Evolutionary conservation across 1,284 basidiomycete genomes (phyloP).

Genomic region (Phellopilus nigrolimitatus): DNA sequence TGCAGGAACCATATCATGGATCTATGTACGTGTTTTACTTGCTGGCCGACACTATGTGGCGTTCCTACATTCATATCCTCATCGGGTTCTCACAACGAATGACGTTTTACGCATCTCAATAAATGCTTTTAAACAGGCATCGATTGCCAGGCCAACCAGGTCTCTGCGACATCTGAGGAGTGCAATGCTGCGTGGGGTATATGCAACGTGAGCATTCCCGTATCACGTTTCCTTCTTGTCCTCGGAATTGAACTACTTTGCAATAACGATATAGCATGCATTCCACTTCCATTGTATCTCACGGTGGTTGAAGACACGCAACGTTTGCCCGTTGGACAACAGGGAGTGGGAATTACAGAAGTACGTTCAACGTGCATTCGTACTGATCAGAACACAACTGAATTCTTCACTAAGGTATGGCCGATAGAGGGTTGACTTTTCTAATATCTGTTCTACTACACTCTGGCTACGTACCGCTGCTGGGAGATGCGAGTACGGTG

Average conservation of each 20-base stretch:
- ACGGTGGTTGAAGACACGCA: conserved; percentile 98
- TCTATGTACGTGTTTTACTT: conserved; percentile 62
- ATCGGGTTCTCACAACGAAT: too few species aligned
- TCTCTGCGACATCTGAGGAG: conserved; percentile 93
- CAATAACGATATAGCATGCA: conserved; percentile 66
- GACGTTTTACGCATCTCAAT: too few species aligned
- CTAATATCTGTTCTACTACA: not conserved
- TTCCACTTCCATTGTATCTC: conserved; percentile 99
- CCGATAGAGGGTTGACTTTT: conserved; percentile 6
- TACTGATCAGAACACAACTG: not conserved
- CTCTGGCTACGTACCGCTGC: not conserved
- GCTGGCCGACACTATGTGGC: not conserved
- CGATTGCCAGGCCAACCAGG: conserved; percentile 99
- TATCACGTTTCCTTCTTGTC: not conserved
- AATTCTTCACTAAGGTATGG: conserved; percentile 16
- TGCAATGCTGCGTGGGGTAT: conserved; percentile 99
- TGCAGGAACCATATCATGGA: conserved; percentile 99
- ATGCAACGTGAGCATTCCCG: conserved; percentile 74
- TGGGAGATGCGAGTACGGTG: too few species aligned
- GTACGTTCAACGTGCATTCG: conserved; percentile 42
- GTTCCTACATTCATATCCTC: conserved; percentile 4
- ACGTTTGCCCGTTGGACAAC: conserved; percentile 98
- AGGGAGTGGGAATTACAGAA: conserved; percentile 94
- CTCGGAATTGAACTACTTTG: not conserved
- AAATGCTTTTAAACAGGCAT: conserved; percentile 71